Conservation (phyloP, 768 basidiomycete genomes). For the Floccularia luteovirens region DNA sequence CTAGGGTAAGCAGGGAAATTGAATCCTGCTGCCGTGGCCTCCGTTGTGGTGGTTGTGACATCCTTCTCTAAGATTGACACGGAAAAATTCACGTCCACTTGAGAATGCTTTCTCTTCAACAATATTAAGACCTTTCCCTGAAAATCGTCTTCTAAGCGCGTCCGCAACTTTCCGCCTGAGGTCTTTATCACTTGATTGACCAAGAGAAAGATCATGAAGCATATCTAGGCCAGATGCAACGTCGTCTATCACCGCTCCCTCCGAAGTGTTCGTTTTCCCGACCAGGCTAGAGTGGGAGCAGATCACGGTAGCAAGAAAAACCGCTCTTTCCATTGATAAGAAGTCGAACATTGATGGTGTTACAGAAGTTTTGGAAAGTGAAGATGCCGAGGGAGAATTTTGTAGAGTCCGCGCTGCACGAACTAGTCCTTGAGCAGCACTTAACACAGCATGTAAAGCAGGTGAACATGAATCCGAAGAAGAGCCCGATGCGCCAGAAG, state of each 20-base stretch:
- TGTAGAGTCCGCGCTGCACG: constrained; percentile 37
- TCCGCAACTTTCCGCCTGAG: constrained; percentile 16
- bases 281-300: constrained; percentile 54
- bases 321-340: constrained; percentile 50
- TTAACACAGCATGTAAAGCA: constrained; percentile 49
- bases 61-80: neutral
- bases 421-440: constrained; percentile 61
- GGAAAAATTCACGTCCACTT: constrained; percentile 6
- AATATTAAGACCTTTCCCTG: constrained; percentile 9
- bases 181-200: constrained; percentile 3
- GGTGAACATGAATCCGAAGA: constrained; percentile 31
- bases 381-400: constrained; percentile 18
- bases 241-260: constrained; percentile 14
- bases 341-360: constrained; percentile 44
- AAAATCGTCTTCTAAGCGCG: constrained; percentile 14
- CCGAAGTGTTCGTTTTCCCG: constrained; percentile 19
- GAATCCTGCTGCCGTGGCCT: neutral
- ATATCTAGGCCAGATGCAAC: constrained; percentile 16
- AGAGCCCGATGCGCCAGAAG: neutral
- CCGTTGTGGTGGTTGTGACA: neutral
- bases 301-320: constrained; percentile 58
- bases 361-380: constrained; percentile 4
- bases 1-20: no score
- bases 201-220: constrained; percentile 9
- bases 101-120: constrained; percentile 23